Conservation (phyloP, 768 basidiomycete genomes). For the Kwoniella europaea region DNA sequence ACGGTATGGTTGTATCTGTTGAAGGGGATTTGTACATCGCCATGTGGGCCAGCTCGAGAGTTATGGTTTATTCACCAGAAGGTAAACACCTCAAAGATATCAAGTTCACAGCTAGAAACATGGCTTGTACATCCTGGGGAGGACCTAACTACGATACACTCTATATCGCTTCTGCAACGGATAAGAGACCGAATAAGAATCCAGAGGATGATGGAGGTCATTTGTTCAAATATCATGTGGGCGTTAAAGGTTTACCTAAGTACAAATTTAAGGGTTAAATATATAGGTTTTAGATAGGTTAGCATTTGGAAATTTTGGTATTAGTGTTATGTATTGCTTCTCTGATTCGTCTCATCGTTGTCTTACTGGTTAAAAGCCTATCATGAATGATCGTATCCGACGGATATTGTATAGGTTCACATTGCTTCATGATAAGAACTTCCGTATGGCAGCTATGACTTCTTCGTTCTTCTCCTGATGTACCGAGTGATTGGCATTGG, state of each 20-base stretch:
- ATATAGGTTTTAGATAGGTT: neutral
- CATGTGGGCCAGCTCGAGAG: constrained; percentile 32
- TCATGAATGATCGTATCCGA: too few species aligned
- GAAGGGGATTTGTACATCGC: constrained; percentile 37
- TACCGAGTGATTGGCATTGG: constrained; percentile 35
- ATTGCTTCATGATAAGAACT: constrained; percentile 11
- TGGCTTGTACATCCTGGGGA: constrained; percentile 34
- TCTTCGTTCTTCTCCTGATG: constrained; percentile 35
- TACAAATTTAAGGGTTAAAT: constrained; percentile 26
- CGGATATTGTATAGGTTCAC: neutral
- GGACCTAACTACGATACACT: constrained; percentile 32
- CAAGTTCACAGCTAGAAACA: constrained; percentile 32
- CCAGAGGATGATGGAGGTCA: constrained; percentile 28
- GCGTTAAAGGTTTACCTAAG: constrained; percentile 28
- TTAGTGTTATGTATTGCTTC: too few species aligned
- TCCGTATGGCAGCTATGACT: constrained; percentile 27
- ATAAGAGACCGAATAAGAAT: constrained; percentile 8
- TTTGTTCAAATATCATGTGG: constrained; percentile 34
- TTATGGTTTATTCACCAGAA: constrained; percentile 27
- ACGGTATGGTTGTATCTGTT: constrained; percentile 32
- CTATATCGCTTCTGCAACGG: constrained; percentile 29
- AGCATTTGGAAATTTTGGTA: too few species aligned
- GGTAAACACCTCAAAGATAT: constrained; percentile 34
- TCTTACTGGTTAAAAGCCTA: too few species aligned
- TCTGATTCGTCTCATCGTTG: too few species aligned